Evolutionary conservation across 2,329 filamentous ascomycete genomes (phyloP).

Genomic region (Chalaropsis ovoidea): DNA sequence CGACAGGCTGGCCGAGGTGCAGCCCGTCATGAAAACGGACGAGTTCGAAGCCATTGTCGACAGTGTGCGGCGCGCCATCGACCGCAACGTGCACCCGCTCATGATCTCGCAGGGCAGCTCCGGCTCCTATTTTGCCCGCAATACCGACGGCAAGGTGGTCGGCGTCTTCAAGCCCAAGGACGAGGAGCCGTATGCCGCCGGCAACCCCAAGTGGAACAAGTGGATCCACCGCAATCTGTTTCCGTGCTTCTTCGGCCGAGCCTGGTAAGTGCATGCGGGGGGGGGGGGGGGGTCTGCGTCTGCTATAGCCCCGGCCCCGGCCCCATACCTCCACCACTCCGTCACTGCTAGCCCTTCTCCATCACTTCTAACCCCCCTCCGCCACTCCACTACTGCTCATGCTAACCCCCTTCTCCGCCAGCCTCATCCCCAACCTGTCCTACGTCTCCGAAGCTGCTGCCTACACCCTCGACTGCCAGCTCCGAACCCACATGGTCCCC

Average conservation of each 20-base stretch:
- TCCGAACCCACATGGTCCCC: slow-evolving; percentile 84
- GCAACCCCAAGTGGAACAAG: slow-evolving; percentile 99
- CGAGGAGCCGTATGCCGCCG: slow-evolving; percentile 92
- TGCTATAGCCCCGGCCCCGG: background rate
- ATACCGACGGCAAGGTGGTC: slow-evolving; percentile 83
- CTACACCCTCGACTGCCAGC: slow-evolving; percentile 82
- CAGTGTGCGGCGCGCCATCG: slow-evolving; percentile 81
- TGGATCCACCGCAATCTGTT: slow-evolving; percentile 98
- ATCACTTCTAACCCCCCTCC: too few relatives aligned
- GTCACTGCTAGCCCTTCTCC: too few relatives aligned
- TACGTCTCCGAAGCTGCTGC: slow-evolving; percentile 97
- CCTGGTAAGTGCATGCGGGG: slow-evolving; percentile 48
- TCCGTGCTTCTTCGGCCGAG: slow-evolving; percentile 90
- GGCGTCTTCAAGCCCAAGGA: slow-evolving; percentile 99
- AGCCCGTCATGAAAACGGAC: slow-evolving; percentile 59
- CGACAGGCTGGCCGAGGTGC: slow-evolving; percentile 56
- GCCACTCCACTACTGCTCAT: background rate
- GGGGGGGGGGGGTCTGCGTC: background rate
- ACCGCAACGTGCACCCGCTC: slow-evolving; percentile 81
- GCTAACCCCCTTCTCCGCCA: slow-evolving; percentile 30
- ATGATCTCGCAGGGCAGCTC: slow-evolving; percentile 97
- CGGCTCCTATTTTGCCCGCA: slow-evolving; percentile 93
- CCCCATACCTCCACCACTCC: too few relatives aligned
- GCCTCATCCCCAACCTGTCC: slow-evolving; percentile 89
- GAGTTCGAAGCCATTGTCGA: slow-evolving; percentile 85